These are phyloP conservation scores for Magnusiomyces suaveolens DNA, from an alignment of 1,139 yeast species.

Conservation along the genomic window DNA sequence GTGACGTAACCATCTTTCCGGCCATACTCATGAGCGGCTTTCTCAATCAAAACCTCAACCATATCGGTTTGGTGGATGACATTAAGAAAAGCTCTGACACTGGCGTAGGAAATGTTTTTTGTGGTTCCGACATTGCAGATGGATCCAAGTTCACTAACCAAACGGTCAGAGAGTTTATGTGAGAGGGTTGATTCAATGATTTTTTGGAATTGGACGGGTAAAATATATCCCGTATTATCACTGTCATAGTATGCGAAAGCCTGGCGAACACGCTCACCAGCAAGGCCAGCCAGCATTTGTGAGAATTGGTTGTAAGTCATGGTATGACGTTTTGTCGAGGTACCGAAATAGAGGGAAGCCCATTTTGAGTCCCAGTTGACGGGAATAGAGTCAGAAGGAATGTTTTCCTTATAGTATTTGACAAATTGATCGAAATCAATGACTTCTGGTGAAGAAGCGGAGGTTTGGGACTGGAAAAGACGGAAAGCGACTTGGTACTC, in stretches of 20 bases:
- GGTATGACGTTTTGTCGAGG: conserved; percentile 31
- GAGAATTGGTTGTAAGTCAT: conserved; percentile 37
- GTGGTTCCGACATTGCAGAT: conserved; percentile 31
- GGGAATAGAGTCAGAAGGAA: conserved; percentile 32
- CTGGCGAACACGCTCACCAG: conserved; percentile 41
- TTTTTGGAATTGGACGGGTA: conserved; percentile 35
- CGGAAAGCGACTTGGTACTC: conserved; percentile 40
- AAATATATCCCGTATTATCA: conserved; percentile 33
- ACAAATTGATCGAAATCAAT: conserved; percentile 36
- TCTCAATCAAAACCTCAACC: conserved; percentile 33
- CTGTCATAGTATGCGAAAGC: conserved; percentile 36
- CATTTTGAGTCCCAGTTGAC: conserved; percentile 39
- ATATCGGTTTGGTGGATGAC: conserved; percentile 36
- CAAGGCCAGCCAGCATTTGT: conserved; percentile 38
- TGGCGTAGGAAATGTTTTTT: conserved; percentile 35
- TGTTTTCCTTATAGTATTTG: conserved; percentile 25
- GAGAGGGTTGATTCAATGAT: conserved; percentile 34
- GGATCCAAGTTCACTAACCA: conserved; percentile 33
- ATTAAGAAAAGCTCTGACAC: conserved; percentile 38
- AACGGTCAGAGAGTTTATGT: conserved; percentile 37
- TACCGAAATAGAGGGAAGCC: conserved; percentile 37
- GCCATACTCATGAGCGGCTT: conserved; percentile 25
- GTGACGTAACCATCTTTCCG: conserved; percentile 32
- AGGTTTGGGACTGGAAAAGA: conserved; percentile 30
- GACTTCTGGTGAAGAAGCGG: conserved; percentile 23